These are phyloP conservation scores for Podila verticillata DNA, from an alignment of 192 early-diverging fungal species.

Conservation along the genomic window DNA sequence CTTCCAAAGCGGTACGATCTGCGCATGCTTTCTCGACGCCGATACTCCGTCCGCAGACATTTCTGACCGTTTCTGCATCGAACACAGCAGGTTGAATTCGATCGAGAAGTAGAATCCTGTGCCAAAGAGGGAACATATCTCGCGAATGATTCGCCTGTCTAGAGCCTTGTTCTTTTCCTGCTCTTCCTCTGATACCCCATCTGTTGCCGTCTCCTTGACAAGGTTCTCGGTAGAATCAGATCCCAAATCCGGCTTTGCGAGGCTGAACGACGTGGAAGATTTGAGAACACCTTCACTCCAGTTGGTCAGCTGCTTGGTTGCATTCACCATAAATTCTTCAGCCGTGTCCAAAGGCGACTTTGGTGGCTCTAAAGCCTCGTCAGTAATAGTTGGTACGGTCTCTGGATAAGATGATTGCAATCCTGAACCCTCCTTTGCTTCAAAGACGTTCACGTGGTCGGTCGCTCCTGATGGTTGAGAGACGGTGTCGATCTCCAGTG, in stretches of 20 bases:
- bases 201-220: not conserved
- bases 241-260: conserved; percentile 7
- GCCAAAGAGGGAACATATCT: conserved; percentile 59
- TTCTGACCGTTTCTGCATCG: conserved; percentile 18
- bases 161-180: conserved; percentile 39
- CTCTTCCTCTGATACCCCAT: conserved; percentile 21
- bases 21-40: conserved; percentile 5
- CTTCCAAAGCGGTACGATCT: conserved; percentile 42
- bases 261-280: conserved; percentile 19
- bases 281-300: conserved; percentile 33
- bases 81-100: conserved; percentile 34
- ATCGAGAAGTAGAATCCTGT: conserved; percentile 60
- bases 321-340: conserved; percentile 22
- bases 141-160: conserved; percentile 57
- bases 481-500: not conserved
- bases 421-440: not conserved
- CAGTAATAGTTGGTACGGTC: not conserved
- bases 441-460: not conserved
- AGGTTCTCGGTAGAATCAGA: not conserved
- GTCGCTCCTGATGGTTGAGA: not conserved
- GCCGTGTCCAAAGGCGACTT: conserved; percentile 23
- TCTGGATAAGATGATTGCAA: no score
- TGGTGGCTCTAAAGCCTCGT: not conserved
- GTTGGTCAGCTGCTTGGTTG: conserved; percentile 26
- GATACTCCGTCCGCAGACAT: not conserved